A percentile compares a stretch with the other conserved stretches of the same genome.
Evolutionary conservation across 345 rosid genomes (phyloP).

Genomic region (Bruguiera sexangula): DNA sequence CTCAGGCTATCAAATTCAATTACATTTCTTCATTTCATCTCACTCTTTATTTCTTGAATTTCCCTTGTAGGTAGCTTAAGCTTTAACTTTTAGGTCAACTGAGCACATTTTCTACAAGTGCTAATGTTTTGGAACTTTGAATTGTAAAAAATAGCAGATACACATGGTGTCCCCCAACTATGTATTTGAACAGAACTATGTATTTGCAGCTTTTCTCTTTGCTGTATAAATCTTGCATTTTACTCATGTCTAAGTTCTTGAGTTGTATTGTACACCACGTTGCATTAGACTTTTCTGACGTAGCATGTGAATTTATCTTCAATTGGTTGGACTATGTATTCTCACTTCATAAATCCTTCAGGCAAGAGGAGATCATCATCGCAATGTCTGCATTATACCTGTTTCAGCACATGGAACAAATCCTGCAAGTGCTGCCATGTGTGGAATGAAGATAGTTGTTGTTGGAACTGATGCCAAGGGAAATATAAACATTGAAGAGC

Average conservation of each 20-base stretch:
- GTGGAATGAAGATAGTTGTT: constrained; percentile 93
- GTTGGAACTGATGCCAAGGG: constrained; percentile 99
- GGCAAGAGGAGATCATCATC: constrained; percentile 96
- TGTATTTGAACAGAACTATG: background rate
- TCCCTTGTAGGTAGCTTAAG: background rate
- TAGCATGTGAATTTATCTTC: background rate
- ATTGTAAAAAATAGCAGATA: background rate
- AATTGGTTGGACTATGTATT: background rate
- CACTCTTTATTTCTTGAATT: background rate
- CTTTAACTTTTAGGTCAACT: background rate
- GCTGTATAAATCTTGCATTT: background rate
- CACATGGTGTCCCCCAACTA: background rate
- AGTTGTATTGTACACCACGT: background rate
- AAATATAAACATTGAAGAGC: constrained; percentile 85
- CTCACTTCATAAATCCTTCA: constrained; percentile 26
- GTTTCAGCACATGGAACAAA: constrained; percentile 99
- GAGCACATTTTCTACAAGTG: background rate
- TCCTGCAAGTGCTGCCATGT: constrained; percentile 99
- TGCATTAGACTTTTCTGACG: background rate
- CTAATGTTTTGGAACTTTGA: background rate
- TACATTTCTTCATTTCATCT: background rate
- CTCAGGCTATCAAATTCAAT: background rate
- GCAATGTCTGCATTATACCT: constrained; percentile 95
- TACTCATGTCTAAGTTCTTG: background rate
- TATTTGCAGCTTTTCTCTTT: background rate